These are phyloP conservation scores for Neofusicoccum kwambonambiense DNA, from an alignment of 2,329 filamentous ascomycete species.

Conservation along the genomic window DNA sequence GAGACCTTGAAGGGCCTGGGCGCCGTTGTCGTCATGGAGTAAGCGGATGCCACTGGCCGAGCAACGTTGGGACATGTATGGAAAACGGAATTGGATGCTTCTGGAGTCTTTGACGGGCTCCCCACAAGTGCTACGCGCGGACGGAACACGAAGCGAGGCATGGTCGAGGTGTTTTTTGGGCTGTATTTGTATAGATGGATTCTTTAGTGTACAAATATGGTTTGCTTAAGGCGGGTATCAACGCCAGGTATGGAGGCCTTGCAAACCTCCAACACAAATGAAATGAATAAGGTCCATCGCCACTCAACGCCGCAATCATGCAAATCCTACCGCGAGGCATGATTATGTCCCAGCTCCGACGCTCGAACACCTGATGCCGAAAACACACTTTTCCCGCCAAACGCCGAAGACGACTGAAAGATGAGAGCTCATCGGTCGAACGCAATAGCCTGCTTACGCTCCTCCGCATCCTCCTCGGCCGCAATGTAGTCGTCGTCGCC, in stretches of 20 bases:
- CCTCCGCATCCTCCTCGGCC: conserved; percentile 69
- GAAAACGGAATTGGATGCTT: conserved; percentile 13
- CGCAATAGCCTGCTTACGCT: conserved; percentile 50
- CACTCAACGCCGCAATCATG: conserved; percentile 12
- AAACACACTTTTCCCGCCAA: background rate
- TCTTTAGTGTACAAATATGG: conserved; percentile 37
- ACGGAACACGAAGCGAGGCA: conserved; percentile 2
- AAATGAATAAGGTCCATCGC: conserved; percentile 15
- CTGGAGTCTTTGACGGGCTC: background rate
- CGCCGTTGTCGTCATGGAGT: conserved; percentile 88
- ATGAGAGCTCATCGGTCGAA: conserved; percentile 27
- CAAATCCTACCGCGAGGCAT: background rate
- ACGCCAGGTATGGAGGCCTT: background rate
- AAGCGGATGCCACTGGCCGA: conserved; percentile 31
- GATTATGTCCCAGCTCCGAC: background rate
- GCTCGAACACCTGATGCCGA: background rate
- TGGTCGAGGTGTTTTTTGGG: conserved; percentile 18
- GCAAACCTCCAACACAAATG: conserved; percentile 27
- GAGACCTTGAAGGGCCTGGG: conserved; percentile 91
- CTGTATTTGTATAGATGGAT: conserved; percentile 37
- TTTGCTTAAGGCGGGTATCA: conserved; percentile 22
- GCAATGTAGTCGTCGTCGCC: conserved; percentile 82
- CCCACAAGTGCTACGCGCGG: background rate
- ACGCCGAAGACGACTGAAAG: background rate
- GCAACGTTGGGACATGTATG: conserved; percentile 1